Evolutionary conservation across 176 grass and related monocot species (phyloP).

Genomic region (Bromus sterilis): DNA sequence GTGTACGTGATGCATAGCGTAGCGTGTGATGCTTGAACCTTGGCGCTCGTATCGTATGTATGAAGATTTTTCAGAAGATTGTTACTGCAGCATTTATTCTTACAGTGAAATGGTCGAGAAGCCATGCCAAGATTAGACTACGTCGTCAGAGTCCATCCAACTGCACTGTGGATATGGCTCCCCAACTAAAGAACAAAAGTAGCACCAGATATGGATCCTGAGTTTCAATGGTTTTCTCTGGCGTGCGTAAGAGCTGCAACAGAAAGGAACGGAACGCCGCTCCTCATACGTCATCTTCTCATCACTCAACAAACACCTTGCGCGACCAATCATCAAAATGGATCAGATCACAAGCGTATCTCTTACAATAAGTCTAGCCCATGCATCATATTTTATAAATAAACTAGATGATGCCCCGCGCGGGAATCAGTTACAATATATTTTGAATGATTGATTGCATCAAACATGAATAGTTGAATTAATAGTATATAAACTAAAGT

Average conservation of each 20-base stretch:
- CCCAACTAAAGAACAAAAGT: background rate
- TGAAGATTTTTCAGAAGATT: background rate
- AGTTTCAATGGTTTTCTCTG: background rate
- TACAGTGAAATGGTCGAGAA: background rate
- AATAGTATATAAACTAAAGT: no score
- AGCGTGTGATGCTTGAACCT: background rate
- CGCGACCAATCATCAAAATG: background rate
- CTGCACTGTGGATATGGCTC: background rate
- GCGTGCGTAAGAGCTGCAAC: slow-evolving; percentile 13
- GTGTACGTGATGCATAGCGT: background rate
- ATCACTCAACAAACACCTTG: background rate
- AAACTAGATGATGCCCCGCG: no score
- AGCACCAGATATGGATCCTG: background rate
- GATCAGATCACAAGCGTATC: background rate
- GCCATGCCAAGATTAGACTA: background rate
- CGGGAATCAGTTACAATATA: no score
- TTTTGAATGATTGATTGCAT: no score
- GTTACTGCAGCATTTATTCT: background rate
- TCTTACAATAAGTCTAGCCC: no score
- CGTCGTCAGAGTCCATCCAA: background rate
- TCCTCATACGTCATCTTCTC: background rate
- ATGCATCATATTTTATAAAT: no score
- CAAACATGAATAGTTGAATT: no score
- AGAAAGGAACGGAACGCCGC: background rate
- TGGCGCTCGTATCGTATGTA: background rate